These are phyloP conservation scores for Agrocybe praecox DNA, from an alignment of 768 basidiomycete species.

Conservation along the genomic window DNA sequence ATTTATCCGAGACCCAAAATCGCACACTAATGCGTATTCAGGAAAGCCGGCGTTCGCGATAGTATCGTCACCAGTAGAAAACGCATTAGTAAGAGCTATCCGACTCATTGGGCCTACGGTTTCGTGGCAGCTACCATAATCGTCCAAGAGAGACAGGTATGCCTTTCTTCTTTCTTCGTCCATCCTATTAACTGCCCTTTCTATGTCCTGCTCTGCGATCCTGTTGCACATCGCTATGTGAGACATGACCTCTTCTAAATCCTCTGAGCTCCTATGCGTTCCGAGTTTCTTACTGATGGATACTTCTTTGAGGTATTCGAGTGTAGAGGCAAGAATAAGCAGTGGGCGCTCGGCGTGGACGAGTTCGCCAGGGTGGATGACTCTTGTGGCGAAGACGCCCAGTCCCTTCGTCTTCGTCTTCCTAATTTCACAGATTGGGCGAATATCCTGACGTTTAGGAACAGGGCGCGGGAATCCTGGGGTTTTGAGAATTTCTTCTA, in stretches of 20 bases:
- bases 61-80: not conserved
- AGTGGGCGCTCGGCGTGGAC: constrained; percentile 40
- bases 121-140: too few relatives aligned
- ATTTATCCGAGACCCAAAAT: not conserved
- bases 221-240: not conserved
- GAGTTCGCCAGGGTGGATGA: constrained; percentile 29
- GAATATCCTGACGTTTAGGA: not conserved
- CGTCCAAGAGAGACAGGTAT: too few relatives aligned
- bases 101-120: not conserved
- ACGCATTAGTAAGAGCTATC: not conserved
- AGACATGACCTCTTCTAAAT: too few relatives aligned
- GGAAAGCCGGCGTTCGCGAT: not conserved
- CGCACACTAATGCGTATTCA: not conserved
- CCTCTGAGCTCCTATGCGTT: too few relatives aligned
- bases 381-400: constrained; percentile 31
- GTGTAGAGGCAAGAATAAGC: constrained; percentile 24
- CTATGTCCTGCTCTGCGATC: not conserved
- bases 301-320: not conserved
- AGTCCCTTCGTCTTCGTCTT: constrained; percentile 20
- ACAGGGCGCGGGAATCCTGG: constrained; percentile 6
- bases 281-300: too few relatives aligned
- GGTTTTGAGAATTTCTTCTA: not conserved
- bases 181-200: too few relatives aligned
- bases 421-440: constrained; percentile 1
- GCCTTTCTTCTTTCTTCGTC: too few relatives aligned